Base-by-base conservation (phyloP, 345 rosid species). In the Pistacia vera region DNA sequence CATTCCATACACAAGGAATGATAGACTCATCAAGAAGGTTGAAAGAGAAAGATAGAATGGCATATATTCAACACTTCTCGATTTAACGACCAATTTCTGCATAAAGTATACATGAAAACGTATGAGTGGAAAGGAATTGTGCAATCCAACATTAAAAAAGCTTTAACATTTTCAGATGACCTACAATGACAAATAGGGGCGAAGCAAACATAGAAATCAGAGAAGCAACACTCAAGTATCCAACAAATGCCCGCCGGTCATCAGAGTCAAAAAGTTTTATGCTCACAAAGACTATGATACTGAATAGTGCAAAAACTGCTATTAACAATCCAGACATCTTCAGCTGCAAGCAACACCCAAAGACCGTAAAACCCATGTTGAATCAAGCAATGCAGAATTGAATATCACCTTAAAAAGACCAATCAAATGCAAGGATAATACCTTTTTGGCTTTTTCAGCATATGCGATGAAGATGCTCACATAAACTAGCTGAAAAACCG, bases 151-250 rank as follows among this genome's bases (percentile, higher is more conserved):
- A 49, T 28, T n/a, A 4, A 28, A 30, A 69, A 3, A 30, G 16
- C 17, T 12, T 20, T n/a, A 41, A 22, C 4, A 22, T 22, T 30
- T 11, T 54, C 8, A 35, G 60, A 61, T 60, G 70, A 59, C 89
- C 78, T 86, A 86, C 88, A 57, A 88, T 86, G 49, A 86, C 66
- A 41, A 83, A 81, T 44, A 88, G 83, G 18, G 89, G 91, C 0
- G 88, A 86, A n/a, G 87, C 89, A 67, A 86, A 84, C 91, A 88
- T 88, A 18, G 85, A 83, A 56, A 88, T 80, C n/a, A 87, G 82
- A 69, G 90, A 87, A 55, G 81, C 81, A 54, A 89, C 82, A 51
- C 88, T 85, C 66, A 89, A 62, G 68, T 85, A 89, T 75, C 92
- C 90, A 1, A 89, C 81, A 65, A 89, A 76, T 28, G 68, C 55